Evolutionary conservation across 352 stramenopile species (phyloP), one percentile per base, ranked within the genome.

Genomic region (Globisporangium mamillatum): DNA sequence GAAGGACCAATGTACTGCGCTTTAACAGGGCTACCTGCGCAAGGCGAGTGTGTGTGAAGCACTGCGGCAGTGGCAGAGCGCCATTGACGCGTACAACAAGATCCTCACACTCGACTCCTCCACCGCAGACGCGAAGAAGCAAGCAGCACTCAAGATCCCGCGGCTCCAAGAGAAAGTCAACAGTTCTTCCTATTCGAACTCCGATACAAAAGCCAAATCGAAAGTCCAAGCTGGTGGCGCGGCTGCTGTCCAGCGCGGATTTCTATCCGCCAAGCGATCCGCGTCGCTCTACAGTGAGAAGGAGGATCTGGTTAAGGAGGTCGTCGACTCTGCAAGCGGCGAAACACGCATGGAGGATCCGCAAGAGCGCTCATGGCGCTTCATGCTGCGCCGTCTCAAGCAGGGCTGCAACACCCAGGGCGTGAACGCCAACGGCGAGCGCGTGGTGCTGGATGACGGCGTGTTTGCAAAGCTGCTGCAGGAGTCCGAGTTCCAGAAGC

Each of bases 11-110:
- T 52, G 16, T 6, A 52, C 44, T 52, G 7, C 48, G 24, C 20
- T 29, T 29, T 18, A 34, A 22, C 50, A 84, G 79, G 93, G 81
- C 7, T 94, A 97, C 75, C 93, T 95, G 70, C 85, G 97, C 52
- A 89, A 95, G 65, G 97, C 91, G 22, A 80, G 88, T 41, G 95
- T 95, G 0, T 88, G 82, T 32, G 81, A 91, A 67, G 75, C 79
- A 5, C 77, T 96, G 46, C 62, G 82, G 46, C 67, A 88, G 27
- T 85, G 65, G 63, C 16, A 63, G 3, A 78, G 93, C 10, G 96
- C 97, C 18, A 60, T 95, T 3, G 71, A 72, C 16, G 83, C 92
- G 18, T 97, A 97, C 68, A 61, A 93, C 54, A 71, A 76, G 32
- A 80, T 96, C n/a, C 65, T 93, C 27, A 55, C 69, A 22, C 75